phyloP scores from a whole-genome alignment of 129 eudicot species.

The Silybum marianum region DNA sequence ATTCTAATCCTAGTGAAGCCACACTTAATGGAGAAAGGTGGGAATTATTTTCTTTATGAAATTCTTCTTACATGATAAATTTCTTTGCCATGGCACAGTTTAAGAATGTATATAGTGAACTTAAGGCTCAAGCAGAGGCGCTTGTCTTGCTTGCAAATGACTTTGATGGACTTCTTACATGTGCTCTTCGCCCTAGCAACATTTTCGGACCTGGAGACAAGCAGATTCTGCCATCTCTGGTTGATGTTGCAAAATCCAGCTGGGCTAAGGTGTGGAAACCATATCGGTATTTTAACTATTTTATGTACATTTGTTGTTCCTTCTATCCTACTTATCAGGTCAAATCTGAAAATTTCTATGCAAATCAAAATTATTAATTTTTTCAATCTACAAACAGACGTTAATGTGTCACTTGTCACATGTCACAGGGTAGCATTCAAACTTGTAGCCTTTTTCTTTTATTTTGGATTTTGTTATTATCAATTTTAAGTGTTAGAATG shows the following conservation, averaged over 20 bases:
- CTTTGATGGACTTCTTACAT: constrained; percentile 78
- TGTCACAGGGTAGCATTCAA: neutral
- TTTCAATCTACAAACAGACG: neutral
- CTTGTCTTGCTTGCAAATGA: constrained; percentile 66
- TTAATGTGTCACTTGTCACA: neutral
- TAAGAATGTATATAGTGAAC: constrained; percentile 56
- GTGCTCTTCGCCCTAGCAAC: constrained; percentile 77
- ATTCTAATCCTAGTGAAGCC: constrained; percentile 4
- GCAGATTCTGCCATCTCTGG: constrained; percentile 55
- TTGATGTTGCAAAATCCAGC: constrained; percentile 63
- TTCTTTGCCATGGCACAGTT: constrained; percentile 45
- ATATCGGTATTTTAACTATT: constrained; percentile 4
- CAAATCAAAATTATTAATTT: neutral
- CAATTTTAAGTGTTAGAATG: neutral
- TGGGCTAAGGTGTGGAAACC: constrained; percentile 74
- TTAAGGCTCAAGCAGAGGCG: constrained; percentile 94
- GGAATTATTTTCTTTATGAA: constrained; percentile 7
- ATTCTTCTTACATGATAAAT: constrained; percentile 5
- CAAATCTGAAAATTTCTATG: neutral
- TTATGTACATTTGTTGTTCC: constrained; percentile 9
- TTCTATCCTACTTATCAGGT: constrained; percentile 4
- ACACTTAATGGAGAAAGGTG: constrained; percentile 11
- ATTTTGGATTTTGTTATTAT: neutral
- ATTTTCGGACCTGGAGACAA: constrained; percentile 88
- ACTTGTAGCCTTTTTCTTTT: neutral